phyloP scores from a whole-genome alignment of 148 eudicot genomes.

The Nyssa sinensis region DNA sequence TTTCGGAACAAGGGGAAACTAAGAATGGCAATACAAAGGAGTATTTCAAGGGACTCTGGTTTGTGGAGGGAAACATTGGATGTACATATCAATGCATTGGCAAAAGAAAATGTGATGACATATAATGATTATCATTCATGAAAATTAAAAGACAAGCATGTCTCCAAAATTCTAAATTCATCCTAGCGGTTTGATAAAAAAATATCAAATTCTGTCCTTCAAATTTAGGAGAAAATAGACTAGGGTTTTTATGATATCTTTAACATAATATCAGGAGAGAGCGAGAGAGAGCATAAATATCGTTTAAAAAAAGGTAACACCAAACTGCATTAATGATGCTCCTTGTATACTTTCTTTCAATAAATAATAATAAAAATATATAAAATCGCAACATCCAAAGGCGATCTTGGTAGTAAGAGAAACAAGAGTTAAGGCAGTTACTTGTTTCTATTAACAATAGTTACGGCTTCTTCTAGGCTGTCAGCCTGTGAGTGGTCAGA shows the following conservation, averaged over 20 bases:
- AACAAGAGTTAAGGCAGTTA: conserved; percentile 16
- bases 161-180: too few relatives aligned
- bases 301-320: not conserved
- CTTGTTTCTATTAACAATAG: conserved; percentile 36
- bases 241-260: not conserved
- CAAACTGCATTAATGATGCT: not conserved
- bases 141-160: too few relatives aligned
- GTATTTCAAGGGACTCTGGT: not conserved
- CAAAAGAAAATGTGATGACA: not conserved
- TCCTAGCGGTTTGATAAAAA: too few relatives aligned
- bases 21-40: not conserved
- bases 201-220: too few relatives aligned
- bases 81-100: not conserved
- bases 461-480: conserved; percentile 46
- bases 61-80: not conserved
- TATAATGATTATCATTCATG: too few relatives aligned
- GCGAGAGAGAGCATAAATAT: not conserved
- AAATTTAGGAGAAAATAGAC: not conserved
- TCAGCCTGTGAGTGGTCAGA: conserved; percentile 27
- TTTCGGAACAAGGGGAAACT: too few relatives aligned
- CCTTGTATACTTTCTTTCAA: not conserved
- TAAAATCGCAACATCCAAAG: not conserved
- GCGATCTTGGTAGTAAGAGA: not conserved
- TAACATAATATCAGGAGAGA: not conserved
- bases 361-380: not conserved